phyloP scores from a whole-genome alignment of 208 protist species.

The Crithidia expoeki region DNA sequence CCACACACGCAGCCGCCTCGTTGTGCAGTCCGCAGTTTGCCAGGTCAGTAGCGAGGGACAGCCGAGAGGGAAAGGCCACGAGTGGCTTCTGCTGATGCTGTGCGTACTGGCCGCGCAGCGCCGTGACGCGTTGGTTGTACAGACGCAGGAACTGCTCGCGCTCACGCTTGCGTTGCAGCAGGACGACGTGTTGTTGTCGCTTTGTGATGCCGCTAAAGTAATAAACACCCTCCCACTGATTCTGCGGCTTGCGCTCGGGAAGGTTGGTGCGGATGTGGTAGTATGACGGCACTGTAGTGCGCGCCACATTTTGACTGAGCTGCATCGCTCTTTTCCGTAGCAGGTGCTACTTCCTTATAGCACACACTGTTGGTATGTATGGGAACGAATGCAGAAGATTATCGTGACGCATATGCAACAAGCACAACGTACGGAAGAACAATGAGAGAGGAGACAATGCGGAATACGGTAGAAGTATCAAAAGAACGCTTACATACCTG shows the following conservation, averaged over 20 bases:
- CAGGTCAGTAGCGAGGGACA: constrained; percentile 46
- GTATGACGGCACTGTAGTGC: constrained; percentile 88
- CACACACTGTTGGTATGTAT: too few species aligned
- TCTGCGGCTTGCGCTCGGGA: constrained; percentile 82
- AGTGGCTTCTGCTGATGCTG: constrained; percentile 10
- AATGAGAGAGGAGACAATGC: too few species aligned
- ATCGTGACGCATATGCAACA: too few species aligned
- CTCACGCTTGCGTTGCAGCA: constrained; percentile 80
- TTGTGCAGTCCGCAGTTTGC: constrained; percentile 64
- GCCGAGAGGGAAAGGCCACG: constrained; percentile 13
- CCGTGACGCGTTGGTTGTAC: constrained; percentile 23
- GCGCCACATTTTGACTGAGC: constrained; percentile 87
- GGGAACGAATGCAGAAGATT: too few species aligned
- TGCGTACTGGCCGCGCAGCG: constrained; percentile 18
- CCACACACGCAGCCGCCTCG: constrained; percentile 54
- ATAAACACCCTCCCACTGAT: constrained; percentile 89
- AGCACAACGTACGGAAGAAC: too few species aligned
- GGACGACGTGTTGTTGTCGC: constrained; percentile 73
- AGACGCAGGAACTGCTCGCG: constrained; percentile 28
- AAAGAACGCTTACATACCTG: too few species aligned
- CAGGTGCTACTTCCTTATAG: too few species aligned
- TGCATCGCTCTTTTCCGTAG: constrained; percentile 18
- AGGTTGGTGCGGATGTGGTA: constrained; percentile 90
- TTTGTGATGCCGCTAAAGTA: constrained; percentile 87
- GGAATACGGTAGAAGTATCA: too few species aligned